These are phyloP conservation scores for Boletus sensibilis DNA, from an alignment of 768 basidiomycete genomes.

Conservation along the genomic window DNA sequence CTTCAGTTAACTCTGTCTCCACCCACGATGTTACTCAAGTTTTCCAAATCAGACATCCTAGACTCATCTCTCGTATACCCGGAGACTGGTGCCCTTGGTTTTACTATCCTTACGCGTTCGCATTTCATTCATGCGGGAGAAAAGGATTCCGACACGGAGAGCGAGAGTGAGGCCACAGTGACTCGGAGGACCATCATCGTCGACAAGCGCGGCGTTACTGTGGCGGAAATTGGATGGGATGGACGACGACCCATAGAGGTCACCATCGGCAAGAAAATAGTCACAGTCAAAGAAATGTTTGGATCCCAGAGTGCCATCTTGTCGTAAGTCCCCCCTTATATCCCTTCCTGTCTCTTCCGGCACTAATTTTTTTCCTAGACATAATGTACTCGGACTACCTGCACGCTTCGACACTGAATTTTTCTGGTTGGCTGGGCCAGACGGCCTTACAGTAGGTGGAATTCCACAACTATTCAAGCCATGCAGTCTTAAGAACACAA, in stretches of 20 bases:
- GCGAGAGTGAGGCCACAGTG: conserved; percentile 22
- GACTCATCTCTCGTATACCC: conserved; percentile 55
- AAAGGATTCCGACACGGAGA: conserved; percentile 31
- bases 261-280: conserved; percentile 48
- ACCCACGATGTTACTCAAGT: conserved; percentile 53
- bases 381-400: conserved; percentile 58
- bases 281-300: conserved; percentile 54
- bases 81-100: conserved; percentile 47
- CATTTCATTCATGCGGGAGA: conserved; percentile 30
- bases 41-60: conserved; percentile 56
- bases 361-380: conserved; percentile 33
- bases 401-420: conserved; percentile 63
- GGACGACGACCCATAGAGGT: conserved; percentile 52
- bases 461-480: background rate
- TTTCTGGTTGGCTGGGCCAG: conserved; percentile 57
- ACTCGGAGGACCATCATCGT: conserved; percentile 44
- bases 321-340: conserved; percentile 39
- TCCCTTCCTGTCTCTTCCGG: background rate
- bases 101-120: conserved; percentile 46
- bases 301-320: conserved; percentile 54
- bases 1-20: background rate
- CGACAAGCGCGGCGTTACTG: conserved; percentile 40
- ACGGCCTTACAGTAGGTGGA: conserved; percentile 49
- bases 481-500: conserved; percentile 1
- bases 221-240: conserved; percentile 53